Conservation (phyloP, 768 basidiomycete genomes). For the Lactifluus hygrophoroides region DNA sequence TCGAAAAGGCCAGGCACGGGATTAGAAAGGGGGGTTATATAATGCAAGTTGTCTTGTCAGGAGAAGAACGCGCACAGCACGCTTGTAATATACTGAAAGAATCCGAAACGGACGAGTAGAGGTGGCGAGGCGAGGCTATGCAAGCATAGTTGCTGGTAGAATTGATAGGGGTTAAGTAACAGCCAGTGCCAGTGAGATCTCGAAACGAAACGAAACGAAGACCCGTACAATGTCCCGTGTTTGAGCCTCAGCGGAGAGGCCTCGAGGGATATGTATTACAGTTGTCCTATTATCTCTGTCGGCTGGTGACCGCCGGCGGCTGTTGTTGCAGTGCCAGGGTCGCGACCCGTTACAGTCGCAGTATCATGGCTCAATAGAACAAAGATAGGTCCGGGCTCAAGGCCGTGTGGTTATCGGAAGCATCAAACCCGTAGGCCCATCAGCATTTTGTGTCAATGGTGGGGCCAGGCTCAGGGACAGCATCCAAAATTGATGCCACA, state of each 20-base stretch:
- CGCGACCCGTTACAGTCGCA: background rate
- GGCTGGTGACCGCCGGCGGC: background rate
- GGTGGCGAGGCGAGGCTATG: background rate
- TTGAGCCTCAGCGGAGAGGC: background rate
- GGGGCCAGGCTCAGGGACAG: background rate
- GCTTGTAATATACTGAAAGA: conserved; percentile 1
- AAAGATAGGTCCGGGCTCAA: background rate
- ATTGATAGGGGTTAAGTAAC: conserved; percentile 7
- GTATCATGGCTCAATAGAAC: background rate
- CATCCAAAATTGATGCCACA: background rate
- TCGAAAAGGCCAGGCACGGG: conserved; percentile 4
- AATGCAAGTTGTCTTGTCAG: background rate
- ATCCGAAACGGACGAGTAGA: background rate
- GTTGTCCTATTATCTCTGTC: too few relatives aligned
- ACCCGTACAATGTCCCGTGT: background rate
- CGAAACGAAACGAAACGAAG: background rate
- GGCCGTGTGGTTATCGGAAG: background rate
- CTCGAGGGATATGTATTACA: too few relatives aligned
- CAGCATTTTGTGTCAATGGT: background rate
- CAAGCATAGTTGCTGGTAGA: background rate
- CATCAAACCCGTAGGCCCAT: conserved; percentile 5
- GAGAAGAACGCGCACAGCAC: conserved; percentile 13
- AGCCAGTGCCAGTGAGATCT: too few relatives aligned
- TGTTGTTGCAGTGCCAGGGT: background rate
- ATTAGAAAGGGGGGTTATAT: conserved; percentile 7